These are phyloP conservation scores for Marasmius fiardii DNA, from an alignment of 1,284 basidiomycete genomes.

Conservation along the genomic window DNA sequence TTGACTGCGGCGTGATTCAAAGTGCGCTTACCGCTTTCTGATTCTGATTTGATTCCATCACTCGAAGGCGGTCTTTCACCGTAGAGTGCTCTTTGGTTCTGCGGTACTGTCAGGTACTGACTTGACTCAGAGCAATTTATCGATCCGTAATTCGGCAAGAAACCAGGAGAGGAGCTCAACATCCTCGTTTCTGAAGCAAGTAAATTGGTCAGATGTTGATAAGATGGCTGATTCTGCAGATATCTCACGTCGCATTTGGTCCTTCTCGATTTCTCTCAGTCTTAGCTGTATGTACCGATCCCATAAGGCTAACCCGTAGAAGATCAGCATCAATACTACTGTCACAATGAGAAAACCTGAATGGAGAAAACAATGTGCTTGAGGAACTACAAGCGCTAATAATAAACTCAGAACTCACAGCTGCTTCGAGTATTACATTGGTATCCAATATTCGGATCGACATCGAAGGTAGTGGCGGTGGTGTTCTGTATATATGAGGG, in stretches of 20 bases:
- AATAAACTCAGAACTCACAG: neutral
- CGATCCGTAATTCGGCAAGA: neutral
- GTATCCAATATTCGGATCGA: neutral
- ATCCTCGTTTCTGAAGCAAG: neutral
- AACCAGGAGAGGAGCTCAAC: neutral
- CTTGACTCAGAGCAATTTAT: neutral
- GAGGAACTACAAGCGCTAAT: neutral
- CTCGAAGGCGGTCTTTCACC: neutral
- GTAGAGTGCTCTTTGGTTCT: neutral
- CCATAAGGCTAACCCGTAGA: slow-evolving; percentile 30
- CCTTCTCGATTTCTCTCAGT: slow-evolving; percentile 14
- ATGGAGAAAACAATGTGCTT: neutral
- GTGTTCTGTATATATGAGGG: neutral
- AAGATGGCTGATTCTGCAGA: neutral
- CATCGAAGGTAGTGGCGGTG: neutral
- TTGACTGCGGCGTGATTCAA: neutral
- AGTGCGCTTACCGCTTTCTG: neutral
- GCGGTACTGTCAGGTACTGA: neutral
- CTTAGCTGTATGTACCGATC: slow-evolving; percentile 28
- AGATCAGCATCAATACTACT: slow-evolving; percentile 18
- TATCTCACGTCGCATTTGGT: neutral
- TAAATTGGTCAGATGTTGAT: neutral
- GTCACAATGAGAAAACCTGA: neutral
- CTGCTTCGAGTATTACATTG: neutral
- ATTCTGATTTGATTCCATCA: neutral